Conservation (phyloP, 768 basidiomycete species). For the Lactifluus pinguis region DNA sequence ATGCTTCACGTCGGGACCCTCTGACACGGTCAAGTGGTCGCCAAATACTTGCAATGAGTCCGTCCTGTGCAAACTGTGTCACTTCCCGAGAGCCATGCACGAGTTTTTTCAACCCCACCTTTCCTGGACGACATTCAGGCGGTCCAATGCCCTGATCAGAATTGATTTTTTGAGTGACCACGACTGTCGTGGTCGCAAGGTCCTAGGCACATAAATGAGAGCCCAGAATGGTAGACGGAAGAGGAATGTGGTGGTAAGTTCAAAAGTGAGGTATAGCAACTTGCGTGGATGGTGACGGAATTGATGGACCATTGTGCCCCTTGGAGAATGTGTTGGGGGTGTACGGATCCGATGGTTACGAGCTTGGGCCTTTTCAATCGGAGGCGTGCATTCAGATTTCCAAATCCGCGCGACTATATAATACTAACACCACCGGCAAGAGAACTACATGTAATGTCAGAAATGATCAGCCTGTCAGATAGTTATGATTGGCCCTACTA, state of each 20-base stretch:
- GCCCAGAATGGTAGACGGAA: conserved; percentile 12
- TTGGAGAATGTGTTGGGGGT: not conserved
- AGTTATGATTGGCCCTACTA: not conserved
- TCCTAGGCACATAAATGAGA: not conserved
- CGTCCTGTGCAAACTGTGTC: not conserved
- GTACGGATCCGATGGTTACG: not conserved
- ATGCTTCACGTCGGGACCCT: conserved; percentile 11
- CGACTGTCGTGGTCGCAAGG: conserved; percentile 6
- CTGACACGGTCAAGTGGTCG: conserved; percentile 7
- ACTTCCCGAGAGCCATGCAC: not conserved
- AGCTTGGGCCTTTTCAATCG: not conserved
- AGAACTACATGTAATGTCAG: not conserved
- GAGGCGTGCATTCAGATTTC: not conserved
- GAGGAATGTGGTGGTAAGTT: conserved; percentile 1
- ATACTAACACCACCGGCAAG: not conserved
- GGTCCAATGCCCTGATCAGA: not conserved
- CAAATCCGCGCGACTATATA: not conserved
- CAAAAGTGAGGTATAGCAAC: conserved; percentile 8
- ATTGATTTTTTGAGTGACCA: conserved; percentile 7
- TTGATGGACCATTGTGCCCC: conserved; percentile 9
- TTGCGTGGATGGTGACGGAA: conserved; percentile 10
- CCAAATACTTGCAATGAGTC: conserved; percentile 8
- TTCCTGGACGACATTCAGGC: not conserved
- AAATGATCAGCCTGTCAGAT: not conserved
- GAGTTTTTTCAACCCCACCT: not conserved